Conservation (phyloP, 1,284 basidiomycete genomes). For the Amylostereum areolatum region DNA sequence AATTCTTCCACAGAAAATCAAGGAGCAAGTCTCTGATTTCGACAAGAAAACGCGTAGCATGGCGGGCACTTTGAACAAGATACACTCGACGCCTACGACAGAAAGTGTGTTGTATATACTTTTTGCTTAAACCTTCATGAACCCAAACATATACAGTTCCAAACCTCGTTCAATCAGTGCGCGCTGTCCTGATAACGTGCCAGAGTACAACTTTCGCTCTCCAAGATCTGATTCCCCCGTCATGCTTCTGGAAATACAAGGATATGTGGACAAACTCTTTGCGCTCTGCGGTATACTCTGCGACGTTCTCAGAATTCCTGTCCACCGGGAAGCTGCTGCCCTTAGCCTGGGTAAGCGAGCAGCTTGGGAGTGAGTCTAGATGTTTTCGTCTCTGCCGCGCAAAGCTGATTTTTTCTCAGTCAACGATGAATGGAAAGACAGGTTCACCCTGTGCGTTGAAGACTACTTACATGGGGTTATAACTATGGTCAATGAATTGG, state of each 20-base stretch:
- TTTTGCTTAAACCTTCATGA: constrained; percentile 3
- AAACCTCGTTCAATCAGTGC: constrained; percentile 49
- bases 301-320: constrained; percentile 63
- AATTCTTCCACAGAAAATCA: constrained; percentile 54
- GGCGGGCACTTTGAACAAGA: constrained; percentile 62
- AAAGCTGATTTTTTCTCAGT: constrained; percentile 36
- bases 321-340: constrained; percentile 54
- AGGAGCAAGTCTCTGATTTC: constrained; percentile 62
- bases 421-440: constrained; percentile 62
- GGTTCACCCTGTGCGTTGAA: constrained; percentile 63
- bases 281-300: constrained; percentile 58
- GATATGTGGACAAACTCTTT: constrained; percentile 70
- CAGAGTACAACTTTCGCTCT: constrained; percentile 44
- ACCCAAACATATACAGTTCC: constrained; percentile 39
- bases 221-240: constrained; percentile 51
- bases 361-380: constrained; percentile 62
- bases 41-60: constrained; percentile 68
- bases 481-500: constrained; percentile 76
- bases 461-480: constrained; percentile 86
- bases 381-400: background rate
- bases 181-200: constrained; percentile 50
- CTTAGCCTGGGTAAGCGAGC: constrained; percentile 41
- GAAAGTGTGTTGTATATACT: constrained; percentile 38
- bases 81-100: constrained; percentile 65
- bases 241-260: constrained; percentile 81